Evolutionary conservation across 345 rosid genomes (phyloP).

Genomic region (Eucalyptus melliodora): DNA sequence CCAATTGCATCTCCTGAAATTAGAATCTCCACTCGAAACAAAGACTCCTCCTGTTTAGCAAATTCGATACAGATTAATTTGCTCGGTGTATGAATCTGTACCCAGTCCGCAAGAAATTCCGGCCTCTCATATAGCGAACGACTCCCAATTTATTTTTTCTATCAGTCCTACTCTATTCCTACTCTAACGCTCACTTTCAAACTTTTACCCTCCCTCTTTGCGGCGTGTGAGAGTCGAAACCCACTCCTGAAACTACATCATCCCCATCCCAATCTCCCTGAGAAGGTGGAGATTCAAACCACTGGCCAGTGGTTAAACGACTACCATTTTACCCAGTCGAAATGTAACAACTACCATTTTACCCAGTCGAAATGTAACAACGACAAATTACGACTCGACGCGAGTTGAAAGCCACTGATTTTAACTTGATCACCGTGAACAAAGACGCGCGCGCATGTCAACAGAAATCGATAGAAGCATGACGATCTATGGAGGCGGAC

Average conservation of each 20-base stretch:
- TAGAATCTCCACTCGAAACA: background rate
- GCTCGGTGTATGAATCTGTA: background rate
- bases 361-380: background rate
- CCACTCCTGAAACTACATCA: accelerated
- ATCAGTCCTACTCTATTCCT: accelerated
- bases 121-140: background rate
- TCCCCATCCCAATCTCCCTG: no score
- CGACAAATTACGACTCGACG: background rate
- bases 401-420: background rate
- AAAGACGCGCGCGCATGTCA: background rate
- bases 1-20: background rate
- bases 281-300: no score
- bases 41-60: background rate
- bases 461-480: background rate
- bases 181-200: accelerated
- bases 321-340: background rate
- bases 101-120: background rate
- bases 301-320: background rate
- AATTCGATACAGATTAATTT: background rate
- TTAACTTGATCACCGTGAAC: background rate
- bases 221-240: accelerated
- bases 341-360: background rate
- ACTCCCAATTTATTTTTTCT: background rate
- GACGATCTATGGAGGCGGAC: background rate
- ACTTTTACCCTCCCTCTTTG: accelerated